Conservation (phyloP, 805 yeast species). For the Candida adriatica region DNA sequence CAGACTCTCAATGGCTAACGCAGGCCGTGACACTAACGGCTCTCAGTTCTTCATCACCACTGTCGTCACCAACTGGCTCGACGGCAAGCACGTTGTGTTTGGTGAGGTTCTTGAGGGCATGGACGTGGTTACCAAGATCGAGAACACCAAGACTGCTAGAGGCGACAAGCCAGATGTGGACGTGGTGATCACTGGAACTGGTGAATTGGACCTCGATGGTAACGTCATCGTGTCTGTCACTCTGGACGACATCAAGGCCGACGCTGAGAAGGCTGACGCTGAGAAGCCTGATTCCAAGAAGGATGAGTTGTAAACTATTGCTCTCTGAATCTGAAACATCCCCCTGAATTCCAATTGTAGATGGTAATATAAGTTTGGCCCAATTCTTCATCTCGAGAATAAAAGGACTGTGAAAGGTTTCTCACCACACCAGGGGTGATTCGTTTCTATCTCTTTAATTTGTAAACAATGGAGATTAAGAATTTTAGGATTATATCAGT, state of each 20-base stretch:
- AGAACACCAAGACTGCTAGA: constrained; percentile 58
- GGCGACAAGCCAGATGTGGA: constrained; percentile 69
- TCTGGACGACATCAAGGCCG: constrained; percentile 10
- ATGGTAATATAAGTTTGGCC: too few relatives aligned
- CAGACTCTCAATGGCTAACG: constrained; percentile 71
- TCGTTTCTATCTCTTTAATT: too few relatives aligned
- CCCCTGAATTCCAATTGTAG: too few relatives aligned
- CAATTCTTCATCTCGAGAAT: too few relatives aligned
- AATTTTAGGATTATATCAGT: too few relatives aligned
- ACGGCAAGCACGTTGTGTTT: constrained; percentile 92
- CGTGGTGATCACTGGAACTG: constrained; percentile 61
- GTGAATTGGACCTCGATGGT: constrained; percentile 46
- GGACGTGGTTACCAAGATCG: constrained; percentile 74
- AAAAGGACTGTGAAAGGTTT: too few relatives aligned
- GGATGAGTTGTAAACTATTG: constrained; percentile 28
- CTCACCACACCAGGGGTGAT: too few relatives aligned
- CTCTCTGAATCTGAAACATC: neutral
- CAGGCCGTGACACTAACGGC: constrained; percentile 79
- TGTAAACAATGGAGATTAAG: too few relatives aligned
- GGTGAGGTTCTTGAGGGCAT: constrained; percentile 89
- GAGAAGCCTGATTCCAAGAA: constrained; percentile 16
- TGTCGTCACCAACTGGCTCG: constrained; percentile 84
- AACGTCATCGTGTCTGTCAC: constrained; percentile 19
- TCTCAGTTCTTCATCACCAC: constrained; percentile 96
- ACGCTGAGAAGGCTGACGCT: constrained; percentile 11